Evolutionary conservation across 116 monocot genomes (phyloP), one percentile per base, ranked within the genome.

Genomic region (Cymodocea nodosa): DNA sequence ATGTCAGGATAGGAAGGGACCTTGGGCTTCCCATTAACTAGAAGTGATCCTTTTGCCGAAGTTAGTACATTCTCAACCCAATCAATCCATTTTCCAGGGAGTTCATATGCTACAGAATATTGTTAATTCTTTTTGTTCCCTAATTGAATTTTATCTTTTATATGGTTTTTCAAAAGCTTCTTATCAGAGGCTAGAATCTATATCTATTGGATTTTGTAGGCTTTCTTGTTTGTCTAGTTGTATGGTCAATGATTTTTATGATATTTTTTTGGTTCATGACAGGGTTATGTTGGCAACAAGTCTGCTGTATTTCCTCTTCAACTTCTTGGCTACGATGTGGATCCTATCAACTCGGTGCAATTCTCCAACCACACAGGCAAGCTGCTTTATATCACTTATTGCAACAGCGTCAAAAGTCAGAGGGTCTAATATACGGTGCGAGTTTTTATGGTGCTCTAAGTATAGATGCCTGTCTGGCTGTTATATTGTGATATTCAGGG

Each of bases 271-370:
- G 13, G 13, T 37, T 61, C 59, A 12, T 76, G 74, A 15, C 66
- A 98, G 98, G 98, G 98, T 74, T 98, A 98, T 62, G 98, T 98
- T 70, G 98, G 98, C 67, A 98, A 98, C 75, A 98, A 98, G 74
- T 84, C 98, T 17, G 89, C 98, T 69, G 98, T 98, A 35, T 98
- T 98, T 81, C 98, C 98, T 56, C 89, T 98, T 80, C 98, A 98
- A 72, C 85, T 98, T 71, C 92, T 98, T 73, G 98, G 98, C 57
- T 98, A 82, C 77, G 98, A 98, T 74, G 98, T 98, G 69, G 91
- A 98, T 70, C 98, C 98, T 17, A 92, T 98, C 74, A 98, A 98
- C 62, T 98, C 98, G 17, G 98, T 98, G 63, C 98, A 98, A 71
- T 98, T 89, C 71, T 89, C 89, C 69, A 89, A 89, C 71, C 84